phyloP scores from a whole-genome alignment of 2,329 filamentous ascomycete species.

The Neopestalotiopsis sp. region DNA sequence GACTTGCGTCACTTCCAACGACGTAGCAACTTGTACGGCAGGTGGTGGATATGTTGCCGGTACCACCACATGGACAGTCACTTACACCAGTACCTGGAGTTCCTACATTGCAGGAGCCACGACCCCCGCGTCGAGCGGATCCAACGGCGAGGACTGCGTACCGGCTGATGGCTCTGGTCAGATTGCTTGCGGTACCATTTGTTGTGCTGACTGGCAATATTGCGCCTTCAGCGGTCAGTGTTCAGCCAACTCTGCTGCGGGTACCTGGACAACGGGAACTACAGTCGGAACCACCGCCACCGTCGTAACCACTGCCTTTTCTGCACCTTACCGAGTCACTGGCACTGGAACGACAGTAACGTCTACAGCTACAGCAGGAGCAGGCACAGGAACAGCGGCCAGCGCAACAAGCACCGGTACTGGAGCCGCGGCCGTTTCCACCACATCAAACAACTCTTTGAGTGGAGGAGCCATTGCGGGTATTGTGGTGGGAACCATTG shows the following conservation, averaged over 20 bases:
- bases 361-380: slow-evolving; percentile 49
- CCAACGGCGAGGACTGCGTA: slow-evolving; percentile 52
- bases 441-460: slow-evolving; percentile 52
- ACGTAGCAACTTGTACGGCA: slow-evolving; percentile 56
- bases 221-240: slow-evolving; percentile 68
- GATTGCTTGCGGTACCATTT: slow-evolving; percentile 70
- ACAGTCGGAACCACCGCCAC: slow-evolving; percentile 43
- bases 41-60: slow-evolving; percentile 41
- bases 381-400: slow-evolving; percentile 52
- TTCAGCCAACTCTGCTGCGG: slow-evolving; percentile 55
- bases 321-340: slow-evolving; percentile 56
- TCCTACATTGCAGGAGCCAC: slow-evolving; percentile 54
- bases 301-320: slow-evolving; percentile 59
- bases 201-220: slow-evolving; percentile 73
- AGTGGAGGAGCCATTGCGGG: slow-evolving; percentile 79
- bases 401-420: slow-evolving; percentile 59
- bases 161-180: slow-evolving; percentile 56
- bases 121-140: slow-evolving; percentile 40
- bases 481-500: slow-evolving; percentile 77
- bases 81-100: slow-evolving; percentile 64
- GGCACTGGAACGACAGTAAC: slow-evolving; percentile 53
- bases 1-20: slow-evolving; percentile 56
- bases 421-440: slow-evolving; percentile 50
- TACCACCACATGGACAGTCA: slow-evolving; percentile 67
- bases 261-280: slow-evolving; percentile 43